Base-by-base conservation (phyloP, 495 filamentous ascomycete species). In the Pyronema omphalodes region DNA sequence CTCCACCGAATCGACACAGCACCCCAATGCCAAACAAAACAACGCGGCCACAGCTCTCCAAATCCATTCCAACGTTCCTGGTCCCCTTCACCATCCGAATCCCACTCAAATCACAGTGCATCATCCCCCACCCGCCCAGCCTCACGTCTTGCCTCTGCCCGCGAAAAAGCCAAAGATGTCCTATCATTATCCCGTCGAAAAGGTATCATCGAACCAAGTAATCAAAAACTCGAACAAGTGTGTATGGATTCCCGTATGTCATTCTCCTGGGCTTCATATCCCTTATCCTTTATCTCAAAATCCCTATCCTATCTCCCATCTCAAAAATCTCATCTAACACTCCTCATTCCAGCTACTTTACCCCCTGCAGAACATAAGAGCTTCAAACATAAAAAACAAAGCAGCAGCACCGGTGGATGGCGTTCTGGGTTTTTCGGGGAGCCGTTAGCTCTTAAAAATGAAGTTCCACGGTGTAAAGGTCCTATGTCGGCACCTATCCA, bases 211-310 rank as follows among this genome's bases (percentile, higher is more conserved):
- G 73, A 40, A 80, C 82, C 77, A 77, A 78, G 5, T 1, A 9
- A 17, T 9, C n/a, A 1, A 82, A 78, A 3, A 9, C 78, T 80
- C 55, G 82, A 83, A 60, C 65, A 72, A 45, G 23, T 29, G 23
- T 67, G 74, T 41, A 77, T 84, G 72, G 82, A 86, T 67, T 85
- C 82, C 62, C 82, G 82, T 86, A 75, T 71, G 82, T 73, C 1
- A 9, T 15, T 6, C 37, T 45, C 14, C 9, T 1, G 23, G 3
- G 23, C 23, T 1, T 29, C 23, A 29, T 29, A 29, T 29, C 23
- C 5, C 23, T 29, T 5, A n/a, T n/a, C 19, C 19, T 49, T 17
- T 23, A 12, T 35, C n/a, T 37, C 36, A 35, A 33, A 17, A 14
- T 34, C 7, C 19, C 33, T 11, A 14, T n/a, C 23, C 5, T 5